A percentile compares a stretch with the other conserved stretches of the same genome.
phyloP scores from a whole-genome alignment of 768 basidiomycete species.

The Russula sp. region DNA sequence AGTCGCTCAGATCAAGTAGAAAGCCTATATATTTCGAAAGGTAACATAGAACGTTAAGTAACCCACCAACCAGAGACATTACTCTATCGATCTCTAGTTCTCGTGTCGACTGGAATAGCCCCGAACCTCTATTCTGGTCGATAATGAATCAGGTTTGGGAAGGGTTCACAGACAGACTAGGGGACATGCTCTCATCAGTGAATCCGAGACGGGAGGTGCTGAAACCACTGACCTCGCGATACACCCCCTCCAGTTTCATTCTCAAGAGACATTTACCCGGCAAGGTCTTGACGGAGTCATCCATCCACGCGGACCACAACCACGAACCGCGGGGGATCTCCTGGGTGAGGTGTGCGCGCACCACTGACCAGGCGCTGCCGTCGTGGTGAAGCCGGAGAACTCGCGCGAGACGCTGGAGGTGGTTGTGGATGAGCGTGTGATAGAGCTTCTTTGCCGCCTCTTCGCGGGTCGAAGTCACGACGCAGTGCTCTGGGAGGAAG shows the following conservation, averaged over 20 bases:
- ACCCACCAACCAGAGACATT: background rate
- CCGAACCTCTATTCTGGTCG: slow-evolving; percentile 18
- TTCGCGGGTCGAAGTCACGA: slow-evolving; percentile 41
- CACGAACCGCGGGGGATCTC: slow-evolving; percentile 43
- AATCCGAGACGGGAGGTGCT: background rate
- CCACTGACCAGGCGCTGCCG: slow-evolving; percentile 46
- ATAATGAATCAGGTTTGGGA: slow-evolving; percentile 51
- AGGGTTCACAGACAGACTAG: slow-evolving; percentile 47
- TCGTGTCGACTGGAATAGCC: background rate
- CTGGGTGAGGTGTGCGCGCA: slow-evolving; percentile 40
- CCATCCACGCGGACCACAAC: slow-evolving; percentile 43
- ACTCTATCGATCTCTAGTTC: background rate
- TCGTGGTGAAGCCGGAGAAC: slow-evolving; percentile 47
- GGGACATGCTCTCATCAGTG: slow-evolving; percentile 6
- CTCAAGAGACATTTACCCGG: slow-evolving; percentile 53
- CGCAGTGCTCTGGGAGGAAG: slow-evolving; percentile 49
- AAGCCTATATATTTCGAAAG: background rate
- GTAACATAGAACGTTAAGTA: too few species aligned
- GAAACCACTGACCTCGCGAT: slow-evolving; percentile 42
- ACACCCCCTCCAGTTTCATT: slow-evolving; percentile 52
- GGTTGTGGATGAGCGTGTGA: slow-evolving; percentile 55
- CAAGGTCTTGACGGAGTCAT: slow-evolving; percentile 28
- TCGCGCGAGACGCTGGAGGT: slow-evolving; percentile 51
- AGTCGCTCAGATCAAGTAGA: background rate
- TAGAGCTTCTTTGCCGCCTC: slow-evolving; percentile 54